Evolutionary conservation across 2,329 filamentous ascomycete genomes (phyloP).

Genomic region (Ciborinia camelliae): DNA sequence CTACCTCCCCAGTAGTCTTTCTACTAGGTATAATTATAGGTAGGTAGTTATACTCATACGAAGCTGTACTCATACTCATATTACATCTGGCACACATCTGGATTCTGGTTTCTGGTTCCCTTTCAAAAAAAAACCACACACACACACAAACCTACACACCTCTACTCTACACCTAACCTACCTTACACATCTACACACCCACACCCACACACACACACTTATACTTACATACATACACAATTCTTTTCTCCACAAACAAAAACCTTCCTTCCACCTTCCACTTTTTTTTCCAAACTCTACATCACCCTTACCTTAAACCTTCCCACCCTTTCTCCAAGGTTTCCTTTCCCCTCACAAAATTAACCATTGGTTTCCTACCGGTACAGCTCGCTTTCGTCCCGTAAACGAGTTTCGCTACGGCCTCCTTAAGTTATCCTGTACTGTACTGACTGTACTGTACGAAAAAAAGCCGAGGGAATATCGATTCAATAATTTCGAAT

Average conservation of each 20-base stretch:
- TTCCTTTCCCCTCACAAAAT: background rate
- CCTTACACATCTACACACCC: too few species aligned
- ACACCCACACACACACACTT: too few species aligned
- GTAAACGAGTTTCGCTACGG: slow-evolving; percentile 15
- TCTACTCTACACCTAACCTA: too few species aligned
- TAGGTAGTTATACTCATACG: too few species aligned
- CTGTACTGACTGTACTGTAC: too few species aligned
- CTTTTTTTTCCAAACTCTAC: slow-evolving; percentile 4
- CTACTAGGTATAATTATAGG: too few species aligned
- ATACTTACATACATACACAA: too few species aligned
- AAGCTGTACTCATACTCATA: too few species aligned
- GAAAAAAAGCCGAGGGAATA: slow-evolving; percentile 12
- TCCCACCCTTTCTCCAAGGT: background rate
- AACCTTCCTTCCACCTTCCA: slow-evolving; percentile 8
- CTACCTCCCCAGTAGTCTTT: too few species aligned
- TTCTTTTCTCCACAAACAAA: slow-evolving; percentile 5
- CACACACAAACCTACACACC: too few species aligned
- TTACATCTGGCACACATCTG: too few species aligned
- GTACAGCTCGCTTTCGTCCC: slow-evolving; percentile 14
- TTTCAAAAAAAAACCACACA: background rate
- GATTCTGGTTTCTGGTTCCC: too few species aligned
- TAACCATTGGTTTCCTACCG: background rate
- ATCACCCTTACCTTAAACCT: background rate
- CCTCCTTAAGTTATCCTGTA: slow-evolving; percentile 9
- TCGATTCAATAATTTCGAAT: slow-evolving; percentile 6